Evolutionary conservation across 2,329 filamentous ascomycete species (phyloP).

Genomic region (Stagonosporopsis cucurbitacearum): DNA sequence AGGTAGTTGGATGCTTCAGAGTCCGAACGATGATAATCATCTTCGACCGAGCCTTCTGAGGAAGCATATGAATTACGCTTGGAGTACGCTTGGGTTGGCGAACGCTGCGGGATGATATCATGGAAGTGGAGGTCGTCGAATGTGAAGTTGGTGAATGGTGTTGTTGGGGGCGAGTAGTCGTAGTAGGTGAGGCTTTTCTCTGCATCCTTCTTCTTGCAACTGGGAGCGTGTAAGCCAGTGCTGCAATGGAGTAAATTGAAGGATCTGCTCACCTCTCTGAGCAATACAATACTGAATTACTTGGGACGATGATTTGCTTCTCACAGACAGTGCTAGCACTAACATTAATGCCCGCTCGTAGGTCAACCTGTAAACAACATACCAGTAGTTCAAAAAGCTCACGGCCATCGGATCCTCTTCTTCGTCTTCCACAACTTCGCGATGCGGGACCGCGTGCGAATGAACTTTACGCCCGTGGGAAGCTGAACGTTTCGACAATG

Average conservation of each 20-base stretch:
- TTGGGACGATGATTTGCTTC: slow-evolving; percentile 68
- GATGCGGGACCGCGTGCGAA: slow-evolving; percentile 32
- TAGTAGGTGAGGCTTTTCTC: slow-evolving; percentile 46
- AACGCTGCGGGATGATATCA: slow-evolving; percentile 57
- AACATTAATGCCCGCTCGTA: slow-evolving; percentile 12
- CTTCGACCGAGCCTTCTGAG: slow-evolving; percentile 52
- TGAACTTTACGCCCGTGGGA: slow-evolving; percentile 40
- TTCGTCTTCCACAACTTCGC: slow-evolving; percentile 43
- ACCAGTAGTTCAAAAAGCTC: slow-evolving; percentile 63
- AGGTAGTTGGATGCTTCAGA: slow-evolving; percentile 53
- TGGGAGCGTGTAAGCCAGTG: slow-evolving; percentile 33
- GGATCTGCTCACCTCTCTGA: slow-evolving; percentile 63
- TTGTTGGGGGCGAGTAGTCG: slow-evolving; percentile 45
- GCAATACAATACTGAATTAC: slow-evolving; percentile 67
- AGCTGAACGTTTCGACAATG: slow-evolving; percentile 44
- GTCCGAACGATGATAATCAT: slow-evolving; percentile 36
- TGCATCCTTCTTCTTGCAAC: slow-evolving; percentile 56
- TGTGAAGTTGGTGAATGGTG: slow-evolving; percentile 47
- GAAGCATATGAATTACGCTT: slow-evolving; percentile 51
- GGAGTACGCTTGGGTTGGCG: slow-evolving; percentile 51
- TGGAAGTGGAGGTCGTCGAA: slow-evolving; percentile 49
- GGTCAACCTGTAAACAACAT: slow-evolving; percentile 25
- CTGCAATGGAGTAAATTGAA: background rate
- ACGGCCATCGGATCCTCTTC: slow-evolving; percentile 59
- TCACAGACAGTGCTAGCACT: slow-evolving; percentile 66